Conservation (phyloP, 352 stramenopile species). For the Phytophthora pistaciae region DNA sequence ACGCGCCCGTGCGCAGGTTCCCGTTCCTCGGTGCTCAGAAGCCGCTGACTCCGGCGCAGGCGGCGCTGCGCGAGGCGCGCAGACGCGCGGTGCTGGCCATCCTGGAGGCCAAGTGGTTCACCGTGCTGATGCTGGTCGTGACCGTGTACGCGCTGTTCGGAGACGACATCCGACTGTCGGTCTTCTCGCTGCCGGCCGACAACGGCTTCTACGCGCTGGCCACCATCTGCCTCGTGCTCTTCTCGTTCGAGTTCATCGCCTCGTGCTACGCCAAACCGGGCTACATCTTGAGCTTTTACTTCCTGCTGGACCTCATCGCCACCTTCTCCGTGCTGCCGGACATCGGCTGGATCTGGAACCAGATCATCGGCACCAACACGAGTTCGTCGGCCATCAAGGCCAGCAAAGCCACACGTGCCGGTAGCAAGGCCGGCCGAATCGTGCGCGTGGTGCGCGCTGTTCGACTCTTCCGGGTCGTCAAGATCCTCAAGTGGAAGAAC, state of each 20-base stretch:
- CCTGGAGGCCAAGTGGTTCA: conserved; percentile 83
- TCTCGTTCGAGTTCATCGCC: conserved; percentile 89
- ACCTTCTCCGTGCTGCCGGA: conserved; percentile 87
- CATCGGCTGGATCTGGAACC: conserved; percentile 83
- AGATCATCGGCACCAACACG: conserved; percentile 72
- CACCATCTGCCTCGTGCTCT: conserved; percentile 89
- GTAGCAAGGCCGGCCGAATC: conserved; percentile 86
- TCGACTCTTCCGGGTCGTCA: conserved; percentile 86
- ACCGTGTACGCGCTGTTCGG: conserved; percentile 95
- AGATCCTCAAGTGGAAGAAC: conserved; percentile 89
- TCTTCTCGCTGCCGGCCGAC: conserved; percentile 80
- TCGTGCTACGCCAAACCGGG: conserved; percentile 76
- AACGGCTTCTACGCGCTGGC: conserved; percentile 87
- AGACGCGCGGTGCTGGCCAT: conserved; percentile 51
- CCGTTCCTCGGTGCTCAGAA: conserved; percentile 20
- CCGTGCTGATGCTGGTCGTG: conserved; percentile 89
- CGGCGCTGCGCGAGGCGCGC: conserved; percentile 48
- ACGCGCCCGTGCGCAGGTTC: conserved; percentile 16
- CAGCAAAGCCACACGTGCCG: conserved; percentile 75
- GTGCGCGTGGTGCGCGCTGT: conserved; percentile 87
- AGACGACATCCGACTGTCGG: conserved; percentile 90
- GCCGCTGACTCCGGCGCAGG: conserved; percentile 44
- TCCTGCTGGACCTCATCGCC: conserved; percentile 86
- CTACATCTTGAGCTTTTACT: conserved; percentile 94
- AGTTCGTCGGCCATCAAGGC: conserved; percentile 70